A percentile compares a stretch with the other conserved stretches of the same genome.
Evolutionary conservation across 164 flowering plant genomes (phyloP).

Genomic region (Sextonia rubra): DNA sequence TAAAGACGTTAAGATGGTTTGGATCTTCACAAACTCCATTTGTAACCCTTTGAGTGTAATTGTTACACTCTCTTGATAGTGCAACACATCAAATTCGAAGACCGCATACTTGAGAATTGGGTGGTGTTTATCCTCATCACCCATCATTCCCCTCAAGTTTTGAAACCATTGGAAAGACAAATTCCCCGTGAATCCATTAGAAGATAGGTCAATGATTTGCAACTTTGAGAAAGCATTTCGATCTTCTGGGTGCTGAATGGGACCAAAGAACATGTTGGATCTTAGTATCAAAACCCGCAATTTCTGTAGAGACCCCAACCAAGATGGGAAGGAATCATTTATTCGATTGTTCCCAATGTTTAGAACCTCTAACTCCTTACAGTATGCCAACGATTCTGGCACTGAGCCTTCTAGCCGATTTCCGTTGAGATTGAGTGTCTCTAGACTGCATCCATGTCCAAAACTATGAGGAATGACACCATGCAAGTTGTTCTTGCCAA

Average conservation of each 20-base stretch:
- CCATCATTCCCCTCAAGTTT: conserved; percentile 39
- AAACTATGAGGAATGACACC: conserved; percentile 36
- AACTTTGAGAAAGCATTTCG: conserved; percentile 24
- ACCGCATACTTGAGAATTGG: not conserved
- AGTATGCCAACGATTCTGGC: conserved; percentile 39
- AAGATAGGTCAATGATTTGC: conserved; percentile 51
- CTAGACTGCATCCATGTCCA: conserved; percentile 20
- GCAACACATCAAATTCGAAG: not conserved
- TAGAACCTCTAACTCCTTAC: conserved; percentile 31
- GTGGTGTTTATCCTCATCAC: conserved; percentile 1
- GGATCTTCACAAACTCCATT: conserved; percentile 32
- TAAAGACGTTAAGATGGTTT: conserved; percentile 30
- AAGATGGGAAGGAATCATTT: conserved; percentile 38
- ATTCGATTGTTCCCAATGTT: conserved; percentile 27
- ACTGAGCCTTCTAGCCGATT: conserved; percentile 40
- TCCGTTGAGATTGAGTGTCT: conserved; percentile 35
- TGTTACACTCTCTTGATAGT: conserved; percentile 39
- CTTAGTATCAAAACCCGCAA: conserved; percentile 45
- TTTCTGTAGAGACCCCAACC: conserved; percentile 22
- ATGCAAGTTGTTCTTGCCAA: conserved; percentile 31
- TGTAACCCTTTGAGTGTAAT: conserved; percentile 40
- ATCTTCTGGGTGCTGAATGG: not conserved
- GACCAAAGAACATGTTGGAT: not conserved
- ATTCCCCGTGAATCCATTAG: conserved; percentile 39
- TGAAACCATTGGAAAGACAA: conserved; percentile 16